Percentiles rank a stretch among this genome's conserved stretches.
These are phyloP conservation scores for Bjerkandera adusta DNA, from an alignment of 1,284 basidiomycete species.

Conservation along the genomic window DNA sequence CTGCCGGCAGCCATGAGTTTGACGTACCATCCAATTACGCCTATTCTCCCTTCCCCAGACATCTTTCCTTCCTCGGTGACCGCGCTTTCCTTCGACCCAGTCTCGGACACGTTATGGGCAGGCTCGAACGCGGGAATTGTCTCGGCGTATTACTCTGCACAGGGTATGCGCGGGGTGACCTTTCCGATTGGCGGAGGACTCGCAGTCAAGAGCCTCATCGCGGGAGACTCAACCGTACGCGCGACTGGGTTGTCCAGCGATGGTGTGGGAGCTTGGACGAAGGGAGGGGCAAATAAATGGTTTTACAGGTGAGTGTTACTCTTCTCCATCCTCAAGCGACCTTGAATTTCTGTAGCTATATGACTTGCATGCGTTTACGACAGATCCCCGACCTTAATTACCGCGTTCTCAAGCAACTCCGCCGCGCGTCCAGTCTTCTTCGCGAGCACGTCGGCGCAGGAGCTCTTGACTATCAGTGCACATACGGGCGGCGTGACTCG, in stretches of 20 bases:
- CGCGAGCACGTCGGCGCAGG: conserved; percentile 59
- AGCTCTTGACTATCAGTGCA: conserved; percentile 73
- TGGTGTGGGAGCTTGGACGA: conserved; percentile 73
- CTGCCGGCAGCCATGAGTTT: conserved; percentile 37
- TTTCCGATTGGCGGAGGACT: conserved; percentile 68
- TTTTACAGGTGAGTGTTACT: conserved; percentile 51
- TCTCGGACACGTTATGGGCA: conserved; percentile 88
- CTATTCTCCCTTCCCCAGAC: conserved; percentile 36
- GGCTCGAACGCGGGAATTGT: conserved; percentile 77
- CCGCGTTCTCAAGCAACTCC: conserved; percentile 58
- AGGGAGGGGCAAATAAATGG: conserved; percentile 84
- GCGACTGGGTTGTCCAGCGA: conserved; percentile 56
- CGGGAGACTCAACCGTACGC: conserved; percentile 75
- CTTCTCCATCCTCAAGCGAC: neutral
- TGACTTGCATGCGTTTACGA: conserved; percentile 6
- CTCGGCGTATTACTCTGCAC: conserved; percentile 68
- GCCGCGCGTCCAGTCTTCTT: conserved; percentile 57
- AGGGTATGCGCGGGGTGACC: conserved; percentile 69
- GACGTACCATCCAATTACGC: conserved; percentile 36
- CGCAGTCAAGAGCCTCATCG: conserved; percentile 69
- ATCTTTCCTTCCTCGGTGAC: conserved; percentile 57
- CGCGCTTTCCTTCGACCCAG: conserved; percentile 85
- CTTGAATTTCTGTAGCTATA: too few relatives aligned
- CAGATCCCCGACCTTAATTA: conserved; percentile 44
- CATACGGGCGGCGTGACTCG: conserved; percentile 70